Base-by-base conservation (phyloP, 306 rosid genomes). In the Lathyrus tuberosus region DNA sequence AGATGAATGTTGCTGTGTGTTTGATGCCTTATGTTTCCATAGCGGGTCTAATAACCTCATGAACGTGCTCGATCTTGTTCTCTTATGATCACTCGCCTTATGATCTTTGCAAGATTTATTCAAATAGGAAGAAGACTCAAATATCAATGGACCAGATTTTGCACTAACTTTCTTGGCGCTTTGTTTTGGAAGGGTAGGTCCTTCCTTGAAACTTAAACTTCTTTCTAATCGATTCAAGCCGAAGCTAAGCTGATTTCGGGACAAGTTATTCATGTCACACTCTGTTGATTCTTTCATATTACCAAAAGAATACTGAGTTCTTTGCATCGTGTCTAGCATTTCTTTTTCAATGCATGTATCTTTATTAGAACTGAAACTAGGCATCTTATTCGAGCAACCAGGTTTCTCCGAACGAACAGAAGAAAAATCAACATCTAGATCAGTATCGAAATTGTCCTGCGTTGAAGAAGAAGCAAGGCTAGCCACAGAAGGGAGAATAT, bases 161-260 rank as follows among this genome's bases (percentile, higher is more conserved):
- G 83, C 82, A 64, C 77, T 74, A 59, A 71, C 72, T 76, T 79
- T 8, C 42, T 68, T 72, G 77, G 97, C 80, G 72, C 83, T 79
- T 73, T 76, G 75, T 62, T 70, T 85, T 10, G 96, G 94, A 75
- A 75, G 53, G 35, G 78, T 66, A 46, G 87, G 69, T 40, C 80
- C 78, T 71, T 93, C 98, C 80, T 83, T 93, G 79, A 85, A 93
- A 85, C 97, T 93, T 67, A 88, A 79, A 76, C 98, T 93, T 85
- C 98, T 90, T 56, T 95, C 86, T 48, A 90, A 62, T 61, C 79
- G 81, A 10, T 83, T 78, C 72, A 86, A 81, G 87, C 94, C 83
- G 70, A 86, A 90, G 90, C 88, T 87, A 71, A 86, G 80, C 44
- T 83, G 85, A 48, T 52, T 81, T 78, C 63, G 73, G 10, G 90